Evolutionary conservation across 1,284 basidiomycete species (phyloP), one percentile per base, ranked within the genome.

Genomic region (Tetrapyrgos nigripes): DNA sequence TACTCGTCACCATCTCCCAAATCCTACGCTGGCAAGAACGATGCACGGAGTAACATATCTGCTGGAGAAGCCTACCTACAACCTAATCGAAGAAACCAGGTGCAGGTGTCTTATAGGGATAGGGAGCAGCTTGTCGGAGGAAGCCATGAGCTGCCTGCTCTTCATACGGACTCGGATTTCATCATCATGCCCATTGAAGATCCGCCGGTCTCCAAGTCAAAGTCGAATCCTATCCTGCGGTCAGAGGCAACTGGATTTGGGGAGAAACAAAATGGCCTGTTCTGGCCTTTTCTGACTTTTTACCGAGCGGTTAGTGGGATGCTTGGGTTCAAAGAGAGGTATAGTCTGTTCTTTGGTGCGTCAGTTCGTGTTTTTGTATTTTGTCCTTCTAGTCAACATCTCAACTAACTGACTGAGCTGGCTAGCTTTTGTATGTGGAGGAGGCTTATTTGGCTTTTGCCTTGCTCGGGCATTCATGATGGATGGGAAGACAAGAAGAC

Each of bases 241-340:
- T n/a, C 17, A 11, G 19, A 4, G 19, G 14, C 31, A 33, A 14
- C 14, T 33, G 31, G 31, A 8, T 14, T 33, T 40, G 14, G 4
- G 17, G 4, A 40, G 19, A 40, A 17, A 17, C 37, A 40, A 40
- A n/a, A 40, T 40, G 19, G 4, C 14, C 14, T 40, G 6, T 40
- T 17, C 19, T 40, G 37, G 17, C 50, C 45, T 33, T 57, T 54
- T 10, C 31, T 53, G 37, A 55, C 46, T 29, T 40, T 64, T 23
- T 70, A 70, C 45, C 55, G 64, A 29, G 59, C 62, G 3, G 50
- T 69, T 24, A 68, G 65, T 57, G 64, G 64, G 62, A 67, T 70
- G 37, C 53, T 69, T 11, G 70, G 70, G 10, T 71, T 71, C 59
- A 61, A 57, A 40, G 68, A 70, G 33, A 65, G 55, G 33, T 67